Evolutionary conservation across 768 basidiomycete species (phyloP).

Genomic region (Panaeolus papilionaceus): DNA sequence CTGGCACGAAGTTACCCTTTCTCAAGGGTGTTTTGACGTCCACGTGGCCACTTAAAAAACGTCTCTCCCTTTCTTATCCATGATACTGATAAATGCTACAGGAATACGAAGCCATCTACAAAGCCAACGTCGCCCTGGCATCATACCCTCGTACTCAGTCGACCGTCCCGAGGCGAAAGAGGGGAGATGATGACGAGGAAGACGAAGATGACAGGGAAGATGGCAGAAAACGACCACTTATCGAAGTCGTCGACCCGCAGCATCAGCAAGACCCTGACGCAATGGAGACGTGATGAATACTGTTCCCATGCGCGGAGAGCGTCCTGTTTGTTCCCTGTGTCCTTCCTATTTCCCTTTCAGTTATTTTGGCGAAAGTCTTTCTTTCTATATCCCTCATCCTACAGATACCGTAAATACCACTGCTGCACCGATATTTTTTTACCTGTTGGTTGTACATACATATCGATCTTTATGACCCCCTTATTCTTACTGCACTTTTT

Average conservation of each 20-base stretch:
- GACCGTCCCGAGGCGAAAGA: slow-evolving; percentile 64
- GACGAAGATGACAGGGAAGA: slow-evolving; percentile 52
- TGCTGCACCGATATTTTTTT: slow-evolving; percentile 17
- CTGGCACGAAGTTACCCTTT: background rate
- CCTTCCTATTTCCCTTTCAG: background rate
- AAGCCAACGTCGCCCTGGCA: slow-evolving; percentile 74
- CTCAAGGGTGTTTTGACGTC: background rate
- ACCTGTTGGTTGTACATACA: background rate
- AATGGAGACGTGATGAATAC: slow-evolving; percentile 51
- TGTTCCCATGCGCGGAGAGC: background rate
- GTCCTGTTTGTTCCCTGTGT: background rate
- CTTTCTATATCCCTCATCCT: background rate
- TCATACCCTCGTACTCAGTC: slow-evolving; percentile 56
- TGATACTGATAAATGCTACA: slow-evolving; percentile 33
- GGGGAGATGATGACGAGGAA: slow-evolving; percentile 78
- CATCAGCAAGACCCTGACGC: slow-evolving; percentile 47
- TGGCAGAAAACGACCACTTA: slow-evolving; percentile 53
- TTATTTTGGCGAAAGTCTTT: background rate
- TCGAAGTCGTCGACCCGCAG: slow-evolving; percentile 27
- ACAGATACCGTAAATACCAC: background rate
- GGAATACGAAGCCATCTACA: slow-evolving; percentile 96
- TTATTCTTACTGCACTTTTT: background rate
- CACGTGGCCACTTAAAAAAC: background rate
- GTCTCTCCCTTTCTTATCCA: background rate
- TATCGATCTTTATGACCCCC: background rate